Percentiles rank a stretch among this genome's conserved stretches.
These are phyloP conservation scores for Daldinia sp. DNA, from an alignment of 2,329 filamentous ascomycete genomes.

Conservation along the genomic window DNA sequence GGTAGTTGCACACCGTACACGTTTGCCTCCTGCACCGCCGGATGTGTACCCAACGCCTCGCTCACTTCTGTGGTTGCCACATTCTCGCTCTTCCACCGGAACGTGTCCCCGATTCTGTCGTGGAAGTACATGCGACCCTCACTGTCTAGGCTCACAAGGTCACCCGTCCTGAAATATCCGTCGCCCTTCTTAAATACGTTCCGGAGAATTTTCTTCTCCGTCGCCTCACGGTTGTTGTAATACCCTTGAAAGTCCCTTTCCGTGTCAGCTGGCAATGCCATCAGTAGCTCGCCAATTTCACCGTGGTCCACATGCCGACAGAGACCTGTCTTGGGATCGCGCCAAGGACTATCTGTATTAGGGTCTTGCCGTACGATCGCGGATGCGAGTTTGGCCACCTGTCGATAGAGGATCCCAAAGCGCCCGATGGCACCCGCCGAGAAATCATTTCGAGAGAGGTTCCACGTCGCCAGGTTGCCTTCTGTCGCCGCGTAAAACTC, in stretches of 20 bases:
- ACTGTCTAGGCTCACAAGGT: constrained; percentile 76
- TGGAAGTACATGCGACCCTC: constrained; percentile 83
- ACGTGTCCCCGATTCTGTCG: constrained; percentile 83
- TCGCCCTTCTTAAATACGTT: constrained; percentile 81
- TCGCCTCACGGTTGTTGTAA: constrained; percentile 78
- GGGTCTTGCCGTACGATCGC: constrained; percentile 78
- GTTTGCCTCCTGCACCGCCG: constrained; percentile 79
- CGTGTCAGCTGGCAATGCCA: constrained; percentile 75
- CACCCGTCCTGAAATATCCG: constrained; percentile 86
- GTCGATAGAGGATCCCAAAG: constrained; percentile 70
- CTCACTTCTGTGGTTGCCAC: constrained; percentile 85
- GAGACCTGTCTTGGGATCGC: constrained; percentile 76
- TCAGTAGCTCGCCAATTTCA: constrained; percentile 81
- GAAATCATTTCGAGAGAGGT: constrained; percentile 78
- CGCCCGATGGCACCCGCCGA: constrained; percentile 82
- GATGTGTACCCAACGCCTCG: constrained; percentile 76
- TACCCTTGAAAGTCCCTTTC: constrained; percentile 82
- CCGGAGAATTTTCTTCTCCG: constrained; percentile 78
- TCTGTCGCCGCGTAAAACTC: constrained; percentile 89
- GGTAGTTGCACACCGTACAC: constrained; percentile 87
- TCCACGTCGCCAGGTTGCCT: constrained; percentile 76
- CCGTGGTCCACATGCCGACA: constrained; percentile 70
- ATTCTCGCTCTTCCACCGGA: constrained; percentile 86
- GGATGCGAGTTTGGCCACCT: constrained; percentile 63
- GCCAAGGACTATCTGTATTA: constrained; percentile 74